Evolutionary conservation across 768 basidiomycete species (phyloP), one percentile per base, ranked within the genome.

Genomic region (Lentinula guzmanii): DNA sequence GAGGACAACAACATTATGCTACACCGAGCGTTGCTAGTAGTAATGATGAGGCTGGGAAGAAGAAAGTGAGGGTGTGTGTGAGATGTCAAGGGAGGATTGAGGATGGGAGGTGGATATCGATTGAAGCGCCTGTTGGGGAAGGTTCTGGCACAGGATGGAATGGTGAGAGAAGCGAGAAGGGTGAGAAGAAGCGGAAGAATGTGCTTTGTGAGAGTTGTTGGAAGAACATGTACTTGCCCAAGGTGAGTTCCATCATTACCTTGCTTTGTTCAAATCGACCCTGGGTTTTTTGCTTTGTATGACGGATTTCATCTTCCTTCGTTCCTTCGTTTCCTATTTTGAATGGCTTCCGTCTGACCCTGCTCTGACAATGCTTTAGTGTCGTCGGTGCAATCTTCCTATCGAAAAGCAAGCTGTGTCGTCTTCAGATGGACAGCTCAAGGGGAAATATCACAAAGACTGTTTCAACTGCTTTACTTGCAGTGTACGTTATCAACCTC

Each of bases 211-310:
- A 95, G 69, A 75, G 74, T 67, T 95, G 95, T 72, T 97, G 95
- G 95, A 97, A 96, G 79, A 86, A 90, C 68, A 90, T 95, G 87
- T 97, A 96, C 76, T 74, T 97, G 64, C 95, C 95, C 63, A 94
- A 93, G 79, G 92, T 90, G 64, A 45, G 83, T 72, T 64, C 58
- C 21, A 24, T 58, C 37, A 1, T 56, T 56, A 2, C 37, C 18
- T 56, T 56, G 54, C 53, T 55, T 55, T 35, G 18, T 55, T 37
- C 21, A 21, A 41, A 18, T 39, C 55, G 37, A 56, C 53, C 53
- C 53, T 55, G n/a, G n/a, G 18, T 3, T 28, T 28, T 28, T 28
- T 28, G 28, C 28, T 28, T 28, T 28, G 28, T 28, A 28, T 28
- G 28, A 28, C 28, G 28, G 5, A 4, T 39, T 31, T 16, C 31